Base-by-base conservation (phyloP, 169 alveolate species). In the Cryptosporidium baileyi region DNA sequence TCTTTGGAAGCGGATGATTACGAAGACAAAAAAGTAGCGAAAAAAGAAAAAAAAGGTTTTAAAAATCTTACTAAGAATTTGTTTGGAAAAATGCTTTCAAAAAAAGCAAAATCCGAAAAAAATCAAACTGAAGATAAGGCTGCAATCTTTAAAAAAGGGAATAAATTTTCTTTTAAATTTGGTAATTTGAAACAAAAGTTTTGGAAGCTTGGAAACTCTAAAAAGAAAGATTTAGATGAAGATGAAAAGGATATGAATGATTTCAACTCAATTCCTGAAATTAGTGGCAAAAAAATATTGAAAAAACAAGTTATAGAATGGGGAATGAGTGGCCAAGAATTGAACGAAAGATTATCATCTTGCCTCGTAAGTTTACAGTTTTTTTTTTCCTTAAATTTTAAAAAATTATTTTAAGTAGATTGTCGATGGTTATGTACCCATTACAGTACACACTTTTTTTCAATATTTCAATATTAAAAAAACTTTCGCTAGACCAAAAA, bases 401-500 rank as follows among this genome's bases (percentile, higher is more conserved):
- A 19, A 17, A 47, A n/a, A 47, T 47, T 38, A n/a, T 43, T 49
- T 74, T n/a, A n/a, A n/a, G n/a, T n/a, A 74, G 85, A 59, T 38
- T 54, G 49, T 74, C 54, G 19, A 57, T 24, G 67, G 67, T 26
- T 13, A 4, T 38, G 85, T 54, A 40, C 57, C 57, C 8, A 26
- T 74, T 52, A 51, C 67, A 13, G 74, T 74, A 22, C 85, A 74
- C 40, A 36, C 59, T 13, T 74, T 74, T 9, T 24, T 74, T 6
- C 85, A 74, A 19, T 54, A 24, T 54, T 74, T 22, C 22, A 54
- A 51, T 8, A 40, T 17, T 22, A 57, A 74, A 74, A 74, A 36
- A 15, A 60, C 1, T 13, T 22, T 43, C 11, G 30, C 43, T 8
- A 38, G 6, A n/a, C 19, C 34, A 11, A 74, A 51, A 34, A 74